Conservation (phyloP, 495 filamentous ascomycete species). For the Neurospora discreta region DNA sequence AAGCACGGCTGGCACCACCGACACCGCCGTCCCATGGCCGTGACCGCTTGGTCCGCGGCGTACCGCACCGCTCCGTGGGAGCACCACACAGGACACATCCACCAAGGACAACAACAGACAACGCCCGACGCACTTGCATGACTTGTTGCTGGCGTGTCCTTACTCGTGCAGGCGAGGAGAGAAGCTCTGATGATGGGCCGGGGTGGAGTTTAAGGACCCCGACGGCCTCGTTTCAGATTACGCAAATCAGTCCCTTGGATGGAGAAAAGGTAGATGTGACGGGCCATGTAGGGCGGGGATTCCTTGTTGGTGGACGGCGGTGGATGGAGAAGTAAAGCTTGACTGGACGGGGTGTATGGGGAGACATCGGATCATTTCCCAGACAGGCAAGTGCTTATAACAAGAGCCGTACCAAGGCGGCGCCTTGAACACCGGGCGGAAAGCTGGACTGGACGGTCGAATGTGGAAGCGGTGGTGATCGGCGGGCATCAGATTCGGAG, state of each 20-base stretch:
- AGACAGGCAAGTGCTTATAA: conserved; percentile 5
- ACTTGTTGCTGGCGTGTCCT: background rate
- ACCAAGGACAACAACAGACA: conserved; percentile 1
- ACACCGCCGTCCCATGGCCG: background rate
- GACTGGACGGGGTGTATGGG: conserved; percentile 3
- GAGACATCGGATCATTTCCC: conserved; percentile 12
- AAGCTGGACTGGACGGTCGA: background rate
- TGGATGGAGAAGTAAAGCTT: background rate
- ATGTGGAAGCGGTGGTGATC: conserved; percentile 2
- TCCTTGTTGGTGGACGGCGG: background rate
- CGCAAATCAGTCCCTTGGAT: background rate
- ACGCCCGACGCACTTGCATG: conserved; percentile 1
- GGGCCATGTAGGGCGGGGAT: background rate
- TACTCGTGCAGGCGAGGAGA: background rate
- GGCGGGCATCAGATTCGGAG: conserved; percentile 1
- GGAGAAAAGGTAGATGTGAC: background rate
- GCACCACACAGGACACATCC: background rate
- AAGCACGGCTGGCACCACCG: background rate
- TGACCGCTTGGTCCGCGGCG: background rate
- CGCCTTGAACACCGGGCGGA: background rate
- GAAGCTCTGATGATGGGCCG: background rate
- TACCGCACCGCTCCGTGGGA: background rate
- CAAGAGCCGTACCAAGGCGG: conserved; percentile 2
- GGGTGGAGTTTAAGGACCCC: background rate
- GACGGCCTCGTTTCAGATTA: background rate